Conservation (phyloP, 768 basidiomycete species). For the Tricholoma terreum region DNA sequence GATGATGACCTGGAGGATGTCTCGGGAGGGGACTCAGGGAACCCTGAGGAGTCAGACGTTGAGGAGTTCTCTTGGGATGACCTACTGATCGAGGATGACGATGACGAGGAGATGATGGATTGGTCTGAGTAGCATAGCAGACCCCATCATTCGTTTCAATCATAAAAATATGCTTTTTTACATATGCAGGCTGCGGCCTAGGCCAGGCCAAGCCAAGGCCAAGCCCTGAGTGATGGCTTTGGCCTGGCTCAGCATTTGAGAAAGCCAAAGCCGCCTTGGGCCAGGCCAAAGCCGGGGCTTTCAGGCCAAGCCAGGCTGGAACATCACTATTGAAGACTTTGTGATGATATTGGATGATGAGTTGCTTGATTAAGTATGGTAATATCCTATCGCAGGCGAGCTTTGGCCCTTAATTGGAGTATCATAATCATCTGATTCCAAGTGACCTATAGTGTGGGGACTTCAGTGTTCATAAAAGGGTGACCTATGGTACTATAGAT, state of each 20-base stretch:
- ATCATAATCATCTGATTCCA: too few species aligned
- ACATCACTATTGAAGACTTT: too few species aligned
- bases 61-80: not conserved
- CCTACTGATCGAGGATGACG: not conserved
- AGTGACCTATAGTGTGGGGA: too few species aligned
- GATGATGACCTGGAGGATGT: not conserved
- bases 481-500: too few species aligned
- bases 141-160: not conserved
- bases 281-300: too few species aligned
- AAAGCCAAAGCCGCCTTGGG: too few species aligned
- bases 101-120: not conserved
- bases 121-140: not conserved
- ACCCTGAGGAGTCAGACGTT: too few species aligned
- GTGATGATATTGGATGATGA: too few species aligned
- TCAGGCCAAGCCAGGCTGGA: slow-evolving; percentile 3
- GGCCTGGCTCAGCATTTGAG: slow-evolving; percentile 1
- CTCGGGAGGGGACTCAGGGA: not conserved
- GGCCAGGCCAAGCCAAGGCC: not conserved
- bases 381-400: too few species aligned
- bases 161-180: not conserved
- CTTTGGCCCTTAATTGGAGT: too few species aligned
- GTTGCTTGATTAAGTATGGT: too few species aligned
- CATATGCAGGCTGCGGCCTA: not conserved
- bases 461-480: too few species aligned
- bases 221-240: slow-evolving; percentile 2